Base-by-base conservation (phyloP, 805 yeast genomes). In the Candida insectorum region DNA sequence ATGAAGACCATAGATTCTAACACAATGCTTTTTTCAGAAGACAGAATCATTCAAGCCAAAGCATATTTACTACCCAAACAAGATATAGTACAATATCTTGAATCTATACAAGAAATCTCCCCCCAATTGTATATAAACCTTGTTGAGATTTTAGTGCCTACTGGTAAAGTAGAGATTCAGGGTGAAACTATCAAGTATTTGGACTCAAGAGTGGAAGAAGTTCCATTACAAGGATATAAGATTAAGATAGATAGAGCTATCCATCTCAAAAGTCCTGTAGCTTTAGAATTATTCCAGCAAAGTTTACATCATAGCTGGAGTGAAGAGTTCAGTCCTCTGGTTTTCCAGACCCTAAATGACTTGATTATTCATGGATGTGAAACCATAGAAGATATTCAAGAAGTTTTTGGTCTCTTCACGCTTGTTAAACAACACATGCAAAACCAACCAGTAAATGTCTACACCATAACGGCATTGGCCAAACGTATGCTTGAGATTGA, bases 261-360 rank as follows among this genome's bases (percentile, higher is more conserved):
- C 14, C 18, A 28, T 8, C 6, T 10, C 2, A 49, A 61, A 26
- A 30, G 39, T 22, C 33, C 39, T 1, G 29, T 34, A 21, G 70
- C 70, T 1, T 28, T 48, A 6, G 34, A 49, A 15, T 33, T 60
- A 8, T 66, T 62, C 34, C 56, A 57, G 11, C 55, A 60, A 30
- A 64, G 70, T 40, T 24, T 58, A 11, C 33, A 37, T 6, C 28
- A 43, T 1, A 39, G 30, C 16, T 62, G 68, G 68, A 26, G 36
- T 7, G 45, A 40, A 19, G 33, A 40, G 11, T 16, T 34, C 9
- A 53, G 58, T 30, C 66, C 72, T 1, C 55, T 56, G n/a, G 42
- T 75, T 2, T 62, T 58, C 37, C 49, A 60, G 5, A 58, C 73
- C 0, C 53, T 80, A 37, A 65, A 67, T 46, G 58, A 68, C 11